phyloP scores from a whole-genome alignment of 805 yeast genomes.

The Blastobotrys attinorum region DNA sequence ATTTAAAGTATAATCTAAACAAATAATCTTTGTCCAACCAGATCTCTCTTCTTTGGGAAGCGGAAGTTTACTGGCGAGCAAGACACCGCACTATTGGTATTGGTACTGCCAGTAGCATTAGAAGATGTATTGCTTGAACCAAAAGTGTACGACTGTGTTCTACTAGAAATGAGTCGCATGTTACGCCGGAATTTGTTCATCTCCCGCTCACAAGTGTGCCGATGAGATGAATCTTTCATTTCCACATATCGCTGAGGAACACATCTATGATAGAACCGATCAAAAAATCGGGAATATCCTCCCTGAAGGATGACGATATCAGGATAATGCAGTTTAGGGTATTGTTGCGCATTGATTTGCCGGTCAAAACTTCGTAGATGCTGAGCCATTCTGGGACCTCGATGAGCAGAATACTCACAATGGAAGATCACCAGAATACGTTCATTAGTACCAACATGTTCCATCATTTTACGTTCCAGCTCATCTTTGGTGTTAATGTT shows the following conservation, averaged over 20 bases:
- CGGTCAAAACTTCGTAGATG: conserved; percentile 82
- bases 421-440: conserved; percentile 68
- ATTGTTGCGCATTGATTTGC: conserved; percentile 56
- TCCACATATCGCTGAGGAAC: conserved; percentile 73
- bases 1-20: neutral
- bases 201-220: conserved; percentile 44
- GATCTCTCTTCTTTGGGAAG: neutral
- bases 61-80: conserved; percentile 1
- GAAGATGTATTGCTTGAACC: conserved; percentile 6
- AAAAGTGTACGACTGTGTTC: conserved; percentile 15
- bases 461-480: conserved; percentile 50
- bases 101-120: neutral
- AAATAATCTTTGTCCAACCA: neutral
- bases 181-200: conserved; percentile 44
- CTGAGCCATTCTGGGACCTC: conserved; percentile 92
- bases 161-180: conserved; percentile 22
- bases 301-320: conserved; percentile 85
- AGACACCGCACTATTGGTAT: neutral
- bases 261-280: conserved; percentile 50
- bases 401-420: conserved; percentile 86
- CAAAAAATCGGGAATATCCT: conserved; percentile 78
- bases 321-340: conserved; percentile 80
- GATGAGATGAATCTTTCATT: conserved; percentile 59
- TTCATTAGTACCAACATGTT: conserved; percentile 23
- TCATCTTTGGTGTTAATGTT: conserved; percentile 67